A percentile compares a stretch with the other conserved stretches of the same genome.
These are phyloP conservation scores for Globisporangium radiosum DNA, from an alignment of 352 stramenopile species.

Conservation along the genomic window DNA sequence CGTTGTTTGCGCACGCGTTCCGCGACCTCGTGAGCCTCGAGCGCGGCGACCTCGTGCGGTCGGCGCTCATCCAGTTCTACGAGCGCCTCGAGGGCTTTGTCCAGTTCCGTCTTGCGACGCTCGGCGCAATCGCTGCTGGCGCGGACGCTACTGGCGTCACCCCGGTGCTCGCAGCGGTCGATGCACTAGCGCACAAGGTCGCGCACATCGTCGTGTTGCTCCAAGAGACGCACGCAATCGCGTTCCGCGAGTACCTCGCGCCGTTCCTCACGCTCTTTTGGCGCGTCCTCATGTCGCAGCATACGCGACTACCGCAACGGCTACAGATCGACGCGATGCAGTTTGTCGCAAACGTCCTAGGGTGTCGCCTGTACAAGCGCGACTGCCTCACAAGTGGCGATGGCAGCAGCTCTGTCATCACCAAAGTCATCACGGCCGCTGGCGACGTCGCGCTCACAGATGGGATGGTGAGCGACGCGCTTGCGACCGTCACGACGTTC, in stretches of 20 bases:
- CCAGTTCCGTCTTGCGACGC: constrained; percentile 23
- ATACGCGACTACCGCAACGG: constrained; percentile 12
- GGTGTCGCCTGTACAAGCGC: constrained; percentile 74
- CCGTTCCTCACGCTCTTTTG: constrained; percentile 66
- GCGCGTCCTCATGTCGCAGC: constrained; percentile 29
- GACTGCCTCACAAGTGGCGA: constrained; percentile 44
- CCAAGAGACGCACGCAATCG: constrained; percentile 77
- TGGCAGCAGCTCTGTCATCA: constrained; percentile 21
- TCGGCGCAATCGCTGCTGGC: constrained; percentile 1
- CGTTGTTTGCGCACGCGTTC: constrained; percentile 66
- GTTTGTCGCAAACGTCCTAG: constrained; percentile 80
- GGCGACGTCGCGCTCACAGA: constrained; percentile 72
- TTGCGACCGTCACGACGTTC: constrained; percentile 47
- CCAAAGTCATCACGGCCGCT: constrained; percentile 77
- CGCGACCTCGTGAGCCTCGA: constrained; percentile 49
- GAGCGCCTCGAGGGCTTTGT: constrained; percentile 62
- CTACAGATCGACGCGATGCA: constrained; percentile 72
- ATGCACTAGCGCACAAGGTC: constrained; percentile 66
- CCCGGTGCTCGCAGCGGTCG: constrained; percentile 16
- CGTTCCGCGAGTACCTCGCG: constrained; percentile 74
- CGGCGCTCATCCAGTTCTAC: constrained; percentile 61
- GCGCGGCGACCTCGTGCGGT: constrained; percentile 46
- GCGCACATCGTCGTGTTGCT: constrained; percentile 57
- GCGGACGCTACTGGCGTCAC: background rate
- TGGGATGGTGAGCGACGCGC: constrained; percentile 70